A percentile compares a stretch with the other conserved stretches of the same genome.
phyloP scores from a whole-genome alignment of 129 eudicot species.

The Gnaphalium uliginosum region DNA sequence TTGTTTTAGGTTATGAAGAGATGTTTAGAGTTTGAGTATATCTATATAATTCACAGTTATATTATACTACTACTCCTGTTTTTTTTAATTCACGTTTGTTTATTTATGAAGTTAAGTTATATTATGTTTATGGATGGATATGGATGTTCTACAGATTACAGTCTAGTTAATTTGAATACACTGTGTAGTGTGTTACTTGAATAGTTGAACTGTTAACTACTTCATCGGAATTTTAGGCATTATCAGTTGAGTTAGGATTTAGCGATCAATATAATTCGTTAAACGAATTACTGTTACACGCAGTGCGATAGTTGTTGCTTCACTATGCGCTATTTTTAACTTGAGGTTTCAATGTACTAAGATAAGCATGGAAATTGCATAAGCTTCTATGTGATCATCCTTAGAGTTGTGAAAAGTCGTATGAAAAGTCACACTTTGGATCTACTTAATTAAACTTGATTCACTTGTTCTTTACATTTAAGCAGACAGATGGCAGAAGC shows the following conservation, averaged over 20 bases:
- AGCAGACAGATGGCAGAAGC: constrained; percentile 90
- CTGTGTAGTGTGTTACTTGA: not conserved
- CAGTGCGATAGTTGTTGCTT: not conserved
- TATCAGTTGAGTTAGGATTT: too few relatives aligned
- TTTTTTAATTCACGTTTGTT: too few relatives aligned
- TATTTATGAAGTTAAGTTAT: not conserved
- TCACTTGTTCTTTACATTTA: not conserved
- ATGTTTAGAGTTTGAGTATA: not conserved
- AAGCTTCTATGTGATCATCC: not conserved
- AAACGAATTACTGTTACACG: too few relatives aligned
- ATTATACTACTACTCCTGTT: too few relatives aligned
- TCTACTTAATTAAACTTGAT: not conserved
- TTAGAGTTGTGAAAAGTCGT: not conserved
- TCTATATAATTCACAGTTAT: too few relatives aligned
- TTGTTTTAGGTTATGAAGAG: not conserved
- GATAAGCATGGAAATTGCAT: not conserved
- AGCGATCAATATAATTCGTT: too few relatives aligned
- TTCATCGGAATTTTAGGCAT: not conserved
- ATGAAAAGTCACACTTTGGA: not conserved
- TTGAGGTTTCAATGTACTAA: not conserved
- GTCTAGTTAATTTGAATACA: not conserved
- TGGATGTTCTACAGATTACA: not conserved
- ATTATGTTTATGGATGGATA: not conserved
- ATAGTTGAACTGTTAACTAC: not conserved
- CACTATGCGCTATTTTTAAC: not conserved